Percentiles rank a stretch among this genome's conserved stretches.
These are phyloP conservation scores for Diaporthe aspalathi DNA, from an alignment of 2,329 filamentous ascomycete species.

Conservation along the genomic window DNA sequence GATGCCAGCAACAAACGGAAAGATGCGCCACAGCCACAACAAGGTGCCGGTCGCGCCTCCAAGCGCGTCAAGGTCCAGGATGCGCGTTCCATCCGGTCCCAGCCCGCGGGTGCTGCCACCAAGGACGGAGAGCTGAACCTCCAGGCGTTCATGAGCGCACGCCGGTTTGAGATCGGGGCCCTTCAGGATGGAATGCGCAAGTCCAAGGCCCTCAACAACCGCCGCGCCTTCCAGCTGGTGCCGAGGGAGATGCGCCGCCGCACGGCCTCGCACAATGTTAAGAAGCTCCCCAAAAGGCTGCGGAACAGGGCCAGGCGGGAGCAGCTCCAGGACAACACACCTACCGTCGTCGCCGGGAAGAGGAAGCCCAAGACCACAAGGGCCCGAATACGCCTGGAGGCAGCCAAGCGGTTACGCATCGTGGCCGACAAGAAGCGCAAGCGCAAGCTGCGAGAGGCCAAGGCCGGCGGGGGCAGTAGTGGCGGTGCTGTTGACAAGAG, in stretches of 20 bases:
- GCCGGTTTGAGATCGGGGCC: constrained; percentile 89
- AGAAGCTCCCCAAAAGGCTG: constrained; percentile 84
- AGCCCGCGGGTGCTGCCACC: constrained; percentile 62
- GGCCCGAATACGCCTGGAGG: constrained; percentile 77
- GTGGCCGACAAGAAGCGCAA: constrained; percentile 68
- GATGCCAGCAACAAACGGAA: constrained; percentile 43
- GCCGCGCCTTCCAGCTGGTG: constrained; percentile 90
- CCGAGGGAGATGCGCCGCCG: constrained; percentile 85
- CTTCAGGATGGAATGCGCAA: constrained; percentile 84
- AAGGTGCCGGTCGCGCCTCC: constrained; percentile 40
- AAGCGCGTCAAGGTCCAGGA: constrained; percentile 61
- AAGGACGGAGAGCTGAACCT: constrained; percentile 86
- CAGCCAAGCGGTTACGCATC: constrained; percentile 75
- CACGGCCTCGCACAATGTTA: constrained; percentile 95
- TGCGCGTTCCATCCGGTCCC: constrained; percentile 62
- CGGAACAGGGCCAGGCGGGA: constrained; percentile 75
- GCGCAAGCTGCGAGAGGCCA: constrained; percentile 52
- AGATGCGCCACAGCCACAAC: constrained; percentile 40
- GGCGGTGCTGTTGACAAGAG: constrained; percentile 41
- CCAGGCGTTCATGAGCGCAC: constrained; percentile 83
- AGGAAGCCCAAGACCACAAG: constrained; percentile 70
- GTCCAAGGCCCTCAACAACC: constrained; percentile 71
- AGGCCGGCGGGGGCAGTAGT: constrained; percentile 39
- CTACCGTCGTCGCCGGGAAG: constrained; percentile 75
- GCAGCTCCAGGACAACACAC: constrained; percentile 92